Percentiles rank a stretch among this genome's conserved stretches.
Conservation (phyloP, 306 rosid species). For the peach (Prunus persica) region Prunus_persica_NCBIv2 NC_034010.1:28542001-28542500, state of each 20-base stretch:
- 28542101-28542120: slow-evolving; percentile 75
- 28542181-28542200: slow-evolving; percentile 57
- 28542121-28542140: slow-evolving; percentile 34
- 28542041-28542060: slow-evolving; percentile 67
- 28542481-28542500: too few relatives aligned
- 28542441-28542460: too few relatives aligned
- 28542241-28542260: slow-evolving; percentile 28
- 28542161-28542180: slow-evolving; percentile 55
- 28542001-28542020: slow-evolving; percentile 71
- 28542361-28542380: background rate
- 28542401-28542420: too few relatives aligned
- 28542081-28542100: slow-evolving; percentile 96
- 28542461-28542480: too few relatives aligned
- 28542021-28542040: slow-evolving; percentile 81
- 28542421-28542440: too few relatives aligned
- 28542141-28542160: slow-evolving; percentile 54
- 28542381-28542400: background rate
- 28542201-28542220: slow-evolving; percentile 61
- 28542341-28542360: too few relatives aligned
- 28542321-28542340: background rate
- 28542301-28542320: background rate
- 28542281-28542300: background rate
- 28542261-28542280: slow-evolving; percentile 29
- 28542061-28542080: slow-evolving; percentile 80
- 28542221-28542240: slow-evolving; percentile 69